phyloP scores from a whole-genome alignment of 2,329 filamentous ascomycete species.

The Trichoderma afroharzianum region DNA sequence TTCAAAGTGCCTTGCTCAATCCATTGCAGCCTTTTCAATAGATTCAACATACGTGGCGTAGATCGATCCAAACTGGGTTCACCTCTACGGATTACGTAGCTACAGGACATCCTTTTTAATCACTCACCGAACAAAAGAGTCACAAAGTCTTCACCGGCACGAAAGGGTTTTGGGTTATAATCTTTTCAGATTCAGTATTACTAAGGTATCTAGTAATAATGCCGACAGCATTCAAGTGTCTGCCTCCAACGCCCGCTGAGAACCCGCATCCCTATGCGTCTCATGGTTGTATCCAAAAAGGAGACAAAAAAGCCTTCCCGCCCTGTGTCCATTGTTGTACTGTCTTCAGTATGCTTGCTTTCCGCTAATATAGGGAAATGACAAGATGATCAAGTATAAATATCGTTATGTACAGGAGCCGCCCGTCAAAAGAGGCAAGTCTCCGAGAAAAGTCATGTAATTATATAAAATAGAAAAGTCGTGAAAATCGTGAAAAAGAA shows the following conservation, averaged over 20 bases:
- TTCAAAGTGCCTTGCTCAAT: not conserved
- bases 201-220: slow-evolving; percentile 8
- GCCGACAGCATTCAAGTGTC: not conserved
- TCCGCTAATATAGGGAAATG: slow-evolving; percentile 12
- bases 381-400: slow-evolving; percentile 1
- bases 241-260: slow-evolving; percentile 17
- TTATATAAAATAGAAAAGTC: slow-evolving; percentile 11
- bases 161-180: not conserved
- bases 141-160: not conserved
- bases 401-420: slow-evolving; percentile 19
- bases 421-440: not conserved
- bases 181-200: not conserved
- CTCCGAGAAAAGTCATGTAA: slow-evolving; percentile 11
- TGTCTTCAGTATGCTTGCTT: slow-evolving; percentile 14
- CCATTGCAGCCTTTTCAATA: not conserved
- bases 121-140: not conserved
- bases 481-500: slow-evolving; percentile 7
- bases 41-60: not conserved
- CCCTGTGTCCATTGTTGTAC: slow-evolving; percentile 4
- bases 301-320: slow-evolving; percentile 15
- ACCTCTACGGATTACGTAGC: not conserved
- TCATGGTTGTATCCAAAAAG: slow-evolving; percentile 26
- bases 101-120: not conserved
- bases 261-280: slow-evolving; percentile 24
- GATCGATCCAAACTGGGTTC: not conserved